Evolutionary conservation across 2,329 filamentous ascomycete species (phyloP).

Genomic region (Raffaelea ambrosiae): DNA sequence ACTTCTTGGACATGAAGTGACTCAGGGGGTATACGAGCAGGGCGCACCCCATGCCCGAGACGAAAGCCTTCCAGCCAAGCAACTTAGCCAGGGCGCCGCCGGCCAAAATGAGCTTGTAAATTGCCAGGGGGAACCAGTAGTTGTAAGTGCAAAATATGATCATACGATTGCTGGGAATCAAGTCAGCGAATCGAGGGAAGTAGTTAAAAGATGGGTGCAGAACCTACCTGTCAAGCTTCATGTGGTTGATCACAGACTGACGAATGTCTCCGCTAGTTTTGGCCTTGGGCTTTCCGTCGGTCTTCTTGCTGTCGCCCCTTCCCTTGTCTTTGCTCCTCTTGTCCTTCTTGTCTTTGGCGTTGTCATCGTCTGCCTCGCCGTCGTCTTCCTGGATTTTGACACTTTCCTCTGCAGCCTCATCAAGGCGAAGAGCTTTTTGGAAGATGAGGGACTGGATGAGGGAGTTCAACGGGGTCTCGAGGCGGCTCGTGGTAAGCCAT

Average conservation of each 20-base stretch:
- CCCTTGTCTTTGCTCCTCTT: conserved; percentile 3
- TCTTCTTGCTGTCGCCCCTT: not conserved
- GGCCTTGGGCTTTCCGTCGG: not conserved
- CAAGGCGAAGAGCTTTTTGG: conserved; percentile 24
- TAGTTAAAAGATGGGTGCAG: too few relatives aligned
- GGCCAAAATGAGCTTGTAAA: conserved; percentile 23
- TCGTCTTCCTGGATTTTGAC: not conserved
- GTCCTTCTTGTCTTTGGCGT: conserved; percentile 7
- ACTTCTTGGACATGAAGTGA: conserved; percentile 20
- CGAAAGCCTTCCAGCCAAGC: conserved; percentile 23
- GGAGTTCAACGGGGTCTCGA: conserved; percentile 22
- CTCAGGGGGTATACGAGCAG: conserved; percentile 20
- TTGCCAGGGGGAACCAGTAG: conserved; percentile 24
- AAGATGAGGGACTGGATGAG: conserved; percentile 26
- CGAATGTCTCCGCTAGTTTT: conserved; percentile 16
- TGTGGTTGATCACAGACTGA: conserved; percentile 26
- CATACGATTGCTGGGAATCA: conserved; percentile 17
- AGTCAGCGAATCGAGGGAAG: too few relatives aligned
- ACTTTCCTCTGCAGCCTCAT: conserved; percentile 20
- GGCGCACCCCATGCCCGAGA: conserved; percentile 20
- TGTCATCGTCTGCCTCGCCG: not conserved
- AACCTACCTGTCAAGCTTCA: conserved; percentile 25
- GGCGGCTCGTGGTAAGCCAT: conserved; percentile 24
- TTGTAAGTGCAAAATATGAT: conserved; percentile 23
- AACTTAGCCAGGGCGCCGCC: conserved; percentile 21